Evolutionary conservation across 2,329 filamentous ascomycete species (phyloP).

Genomic region (Sclerotinia trifoliorum): DNA sequence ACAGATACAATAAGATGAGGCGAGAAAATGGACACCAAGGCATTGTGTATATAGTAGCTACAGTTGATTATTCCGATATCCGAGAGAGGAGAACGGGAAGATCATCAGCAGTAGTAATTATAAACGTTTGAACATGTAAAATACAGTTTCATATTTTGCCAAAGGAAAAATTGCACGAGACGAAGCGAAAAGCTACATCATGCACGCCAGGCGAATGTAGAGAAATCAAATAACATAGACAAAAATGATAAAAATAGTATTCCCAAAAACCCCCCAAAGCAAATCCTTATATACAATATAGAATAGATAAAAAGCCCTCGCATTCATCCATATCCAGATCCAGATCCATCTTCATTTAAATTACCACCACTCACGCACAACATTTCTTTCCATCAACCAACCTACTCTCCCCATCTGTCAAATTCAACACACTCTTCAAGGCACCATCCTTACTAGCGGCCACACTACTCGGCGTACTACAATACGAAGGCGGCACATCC

Average conservation of each 20-base stretch:
- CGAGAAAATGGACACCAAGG: not conserved
- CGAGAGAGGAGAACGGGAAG: not conserved
- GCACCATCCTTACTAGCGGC: constrained; percentile 36
- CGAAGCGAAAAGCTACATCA: not conserved
- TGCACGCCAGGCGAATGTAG: too few species aligned
- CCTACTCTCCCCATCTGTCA: constrained; percentile 15
- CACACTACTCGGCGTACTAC: constrained; percentile 69
- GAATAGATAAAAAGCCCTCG: not conserved
- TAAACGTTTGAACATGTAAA: not conserved
- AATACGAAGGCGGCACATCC: constrained; percentile 64
- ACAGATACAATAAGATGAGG: not conserved
- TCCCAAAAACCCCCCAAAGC: not conserved
- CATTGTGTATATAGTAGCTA: not conserved
- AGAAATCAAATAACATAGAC: not conserved
- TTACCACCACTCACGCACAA: constrained; percentile 2
- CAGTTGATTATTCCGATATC: not conserved
- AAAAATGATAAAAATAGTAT: not conserved
- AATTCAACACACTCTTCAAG: constrained; percentile 18
- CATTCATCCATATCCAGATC: not conserved
- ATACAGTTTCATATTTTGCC: not conserved
- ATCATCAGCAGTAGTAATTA: not conserved
- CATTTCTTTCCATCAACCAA: constrained; percentile 20
- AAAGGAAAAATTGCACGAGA: too few species aligned
- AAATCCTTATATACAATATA: not conserved
- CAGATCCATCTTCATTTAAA: not conserved